Evolutionary conservation across 2,329 filamentous ascomycete genomes (phyloP).

Genomic region (Trichocomaceae sp.): DNA sequence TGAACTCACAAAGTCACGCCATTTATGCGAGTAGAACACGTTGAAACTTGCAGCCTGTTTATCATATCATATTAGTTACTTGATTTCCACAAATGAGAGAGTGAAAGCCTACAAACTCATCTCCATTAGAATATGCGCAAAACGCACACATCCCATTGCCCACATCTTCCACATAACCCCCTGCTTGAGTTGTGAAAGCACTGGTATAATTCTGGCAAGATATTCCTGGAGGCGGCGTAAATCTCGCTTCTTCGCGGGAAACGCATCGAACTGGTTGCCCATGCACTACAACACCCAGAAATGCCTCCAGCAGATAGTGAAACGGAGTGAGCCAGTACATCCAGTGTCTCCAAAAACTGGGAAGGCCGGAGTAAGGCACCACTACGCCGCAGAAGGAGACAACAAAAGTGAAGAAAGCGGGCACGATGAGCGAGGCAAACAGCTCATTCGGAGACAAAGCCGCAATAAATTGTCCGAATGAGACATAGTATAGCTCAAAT

Average conservation of each 20-base stretch:
- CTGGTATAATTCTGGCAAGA: slow-evolving; percentile 56
- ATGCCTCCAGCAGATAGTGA: slow-evolving; percentile 58
- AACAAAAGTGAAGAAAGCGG: slow-evolving; percentile 63
- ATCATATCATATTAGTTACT: background rate
- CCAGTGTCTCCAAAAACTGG: slow-evolving; percentile 59
- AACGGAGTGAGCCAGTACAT: slow-evolving; percentile 65
- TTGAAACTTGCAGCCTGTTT: slow-evolving; percentile 47
- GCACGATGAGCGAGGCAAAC: slow-evolving; percentile 59
- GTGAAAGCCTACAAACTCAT: slow-evolving; percentile 48
- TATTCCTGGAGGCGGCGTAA: slow-evolving; percentile 52
- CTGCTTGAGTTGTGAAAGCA: slow-evolving; percentile 46
- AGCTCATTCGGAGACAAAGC: slow-evolving; percentile 60
- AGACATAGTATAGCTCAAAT: slow-evolving; percentile 60
- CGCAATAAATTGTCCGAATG: slow-evolving; percentile 62
- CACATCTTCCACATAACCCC: slow-evolving; percentile 57
- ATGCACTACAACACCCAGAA: slow-evolving; percentile 52
- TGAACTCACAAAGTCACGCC: slow-evolving; percentile 53
- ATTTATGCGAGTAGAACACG: slow-evolving; percentile 55
- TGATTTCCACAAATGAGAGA: background rate
- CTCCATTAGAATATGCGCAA: slow-evolving; percentile 57
- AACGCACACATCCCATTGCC: slow-evolving; percentile 55
- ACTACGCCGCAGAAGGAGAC: slow-evolving; percentile 69
- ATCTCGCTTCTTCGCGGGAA: slow-evolving; percentile 53
- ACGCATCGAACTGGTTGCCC: slow-evolving; percentile 52
- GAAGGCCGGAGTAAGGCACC: slow-evolving; percentile 58